Evolutionary conservation across 2,329 filamentous ascomycete genomes (phyloP).

Genomic region (Sarocladiaceae sp.): DNA sequence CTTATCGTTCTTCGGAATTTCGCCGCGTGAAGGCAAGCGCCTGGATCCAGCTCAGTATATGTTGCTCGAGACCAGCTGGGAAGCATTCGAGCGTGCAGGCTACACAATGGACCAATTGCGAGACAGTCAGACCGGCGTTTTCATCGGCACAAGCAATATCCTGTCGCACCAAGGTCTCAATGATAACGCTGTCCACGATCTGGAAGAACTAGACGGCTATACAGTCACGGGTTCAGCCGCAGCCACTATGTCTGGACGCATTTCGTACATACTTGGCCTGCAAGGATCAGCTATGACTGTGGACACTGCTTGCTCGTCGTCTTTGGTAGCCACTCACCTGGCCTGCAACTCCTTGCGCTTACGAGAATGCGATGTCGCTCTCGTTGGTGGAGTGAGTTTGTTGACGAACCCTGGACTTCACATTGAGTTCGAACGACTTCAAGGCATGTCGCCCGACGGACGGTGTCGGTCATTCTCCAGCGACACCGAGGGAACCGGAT

Average conservation of each 20-base stretch:
- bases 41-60: constrained; percentile 46
- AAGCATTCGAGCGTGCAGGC: constrained; percentile 44
- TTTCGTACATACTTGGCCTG: constrained; percentile 32
- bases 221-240: constrained; percentile 13
- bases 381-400: constrained; percentile 15
- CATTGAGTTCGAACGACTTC: constrained; percentile 14
- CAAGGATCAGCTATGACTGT: constrained; percentile 45
- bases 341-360: constrained; percentile 38
- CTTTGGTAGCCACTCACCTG: constrained; percentile 41
- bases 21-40: constrained; percentile 39
- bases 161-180: constrained; percentile 8
- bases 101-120: constrained; percentile 39
- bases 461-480: constrained; percentile 30
- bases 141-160: constrained; percentile 34
- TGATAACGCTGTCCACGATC: not conserved
- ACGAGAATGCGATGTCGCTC: constrained; percentile 14
- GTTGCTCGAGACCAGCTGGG: constrained; percentile 43
- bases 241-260: constrained; percentile 14
- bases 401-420: constrained; percentile 14
- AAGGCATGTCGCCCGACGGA: constrained; percentile 15
- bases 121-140: constrained; percentile 40
- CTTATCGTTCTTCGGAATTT: constrained; percentile 41
- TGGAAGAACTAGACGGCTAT: constrained; percentile 14
- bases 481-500: constrained; percentile 16
- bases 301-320: constrained; percentile 47